Base-by-base conservation (phyloP, 2,329 filamentous ascomycete species). In the Fusarium equiseti region DNA sequence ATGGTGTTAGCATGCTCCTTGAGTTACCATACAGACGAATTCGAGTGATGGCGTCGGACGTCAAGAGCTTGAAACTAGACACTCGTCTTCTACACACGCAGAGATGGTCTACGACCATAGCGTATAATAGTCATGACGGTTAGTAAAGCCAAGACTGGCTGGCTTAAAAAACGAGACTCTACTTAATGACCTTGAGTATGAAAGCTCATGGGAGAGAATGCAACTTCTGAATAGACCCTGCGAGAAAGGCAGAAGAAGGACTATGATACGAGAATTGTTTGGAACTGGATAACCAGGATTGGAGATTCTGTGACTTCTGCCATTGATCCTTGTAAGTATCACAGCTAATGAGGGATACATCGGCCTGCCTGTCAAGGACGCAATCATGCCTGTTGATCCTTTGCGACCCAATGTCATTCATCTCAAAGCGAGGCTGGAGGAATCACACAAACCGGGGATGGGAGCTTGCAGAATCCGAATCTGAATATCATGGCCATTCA, bases 401-500 rank as follows among this genome's bases (percentile, higher is more conserved):
- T n/a, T 11, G 10, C 35, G 18, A 38, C 5, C 35, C 18, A 38
- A 12, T 10, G 18, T 6, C 18, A 12, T n/a, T 5, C 6, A n/a
- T 38, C 18, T n/a, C 10, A 10, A 38, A n/a, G 18, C 35, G 18
- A n/a, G 4, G 3, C 27, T 38, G 18, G 35, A n/a, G 10, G 18
- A 38, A n/a, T 18, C 18, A 18, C 5, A 8, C n/a, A n/a, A n/a
- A 38, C 18, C 18, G 2, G 11, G 35, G 35, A 38, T 11, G 9
- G 35, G 6, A 11, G 10, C 9, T 18, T 10, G 9, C 32, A 18
- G 9, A 10, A 11, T 12, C 18, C 10, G 18, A n/a, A 5, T 31
- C 12, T 0, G 6, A 10, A n/a, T 12, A 12, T 12, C 6, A 18
- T 38, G 3, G 10, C 18, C 10, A 38, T 38, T 10, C 18, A 11